Percentiles rank a stretch among this genome's conserved stretches.
phyloP scores from a whole-genome alignment of 2,329 filamentous ascomycete genomes.

The Xylariaceae sp. region DNA sequence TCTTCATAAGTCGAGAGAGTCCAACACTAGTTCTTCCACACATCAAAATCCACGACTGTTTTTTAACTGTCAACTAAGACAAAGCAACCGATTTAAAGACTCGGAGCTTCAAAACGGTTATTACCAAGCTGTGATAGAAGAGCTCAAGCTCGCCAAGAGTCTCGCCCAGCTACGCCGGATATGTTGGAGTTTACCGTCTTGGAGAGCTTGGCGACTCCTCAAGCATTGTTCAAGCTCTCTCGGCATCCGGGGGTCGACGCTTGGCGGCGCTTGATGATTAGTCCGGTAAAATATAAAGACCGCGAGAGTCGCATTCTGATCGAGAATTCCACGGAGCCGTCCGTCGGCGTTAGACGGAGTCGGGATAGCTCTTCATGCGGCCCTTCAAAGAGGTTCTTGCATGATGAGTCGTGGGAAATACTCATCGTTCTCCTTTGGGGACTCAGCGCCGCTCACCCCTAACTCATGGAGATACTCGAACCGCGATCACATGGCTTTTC shows the following conservation, averaged over 20 bases:
- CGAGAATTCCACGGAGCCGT: background rate
- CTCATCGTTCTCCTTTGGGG: no score
- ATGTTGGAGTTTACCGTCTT: constrained; percentile 1
- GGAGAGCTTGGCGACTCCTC: constrained; percentile 15
- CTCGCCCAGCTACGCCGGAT: background rate
- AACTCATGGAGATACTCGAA: no score
- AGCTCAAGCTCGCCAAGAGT: constrained; percentile 1
- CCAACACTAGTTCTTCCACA: background rate
- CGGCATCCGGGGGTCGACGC: constrained; percentile 7
- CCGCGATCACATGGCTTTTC: no score
- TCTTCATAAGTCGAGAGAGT: background rate
- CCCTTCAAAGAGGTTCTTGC: no score
- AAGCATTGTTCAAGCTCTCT: constrained; percentile 15
- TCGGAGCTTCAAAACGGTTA: background rate
- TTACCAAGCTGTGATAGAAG: background rate
- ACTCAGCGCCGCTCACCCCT: no score
- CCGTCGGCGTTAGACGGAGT: no score
- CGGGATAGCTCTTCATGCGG: no score
- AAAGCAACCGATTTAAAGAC: background rate
- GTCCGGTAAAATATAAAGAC: constrained; percentile 4
- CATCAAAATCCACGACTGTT: background rate
- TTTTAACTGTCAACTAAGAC: background rate
- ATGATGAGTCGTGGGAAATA: no score
- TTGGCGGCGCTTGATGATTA: constrained; percentile 17
- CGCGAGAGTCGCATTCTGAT: background rate